phyloP scores from a whole-genome alignment of 2,329 filamentous ascomycete species.

The Phyllachora maydis region DNA sequence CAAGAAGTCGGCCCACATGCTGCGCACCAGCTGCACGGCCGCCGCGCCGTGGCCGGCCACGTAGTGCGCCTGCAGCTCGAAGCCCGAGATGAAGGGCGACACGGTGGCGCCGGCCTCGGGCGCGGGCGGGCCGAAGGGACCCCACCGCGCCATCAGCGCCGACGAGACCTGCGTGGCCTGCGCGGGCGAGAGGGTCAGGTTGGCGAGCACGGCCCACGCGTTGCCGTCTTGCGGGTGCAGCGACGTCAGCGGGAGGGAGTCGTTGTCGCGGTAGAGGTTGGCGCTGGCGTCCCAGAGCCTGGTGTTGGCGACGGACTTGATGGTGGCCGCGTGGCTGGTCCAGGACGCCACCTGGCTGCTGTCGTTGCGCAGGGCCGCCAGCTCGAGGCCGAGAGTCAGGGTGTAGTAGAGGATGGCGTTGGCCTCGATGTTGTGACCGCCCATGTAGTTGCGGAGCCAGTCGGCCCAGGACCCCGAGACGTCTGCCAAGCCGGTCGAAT shows the following conservation, averaged over 20 bases:
- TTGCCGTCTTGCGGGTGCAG: conserved; percentile 25
- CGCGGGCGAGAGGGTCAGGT: conserved; percentile 1
- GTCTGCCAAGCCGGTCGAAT: neutral
- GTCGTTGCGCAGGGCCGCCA: conserved; percentile 14
- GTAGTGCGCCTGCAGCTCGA: conserved; percentile 22
- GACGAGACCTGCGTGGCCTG: conserved; percentile 9
- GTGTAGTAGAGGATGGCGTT: conserved; percentile 26
- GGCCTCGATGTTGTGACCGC: conserved; percentile 16
- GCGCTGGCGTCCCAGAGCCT: conserved; percentile 21
- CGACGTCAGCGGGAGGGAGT: conserved; percentile 13
- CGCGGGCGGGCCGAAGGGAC: conserved; percentile 20
- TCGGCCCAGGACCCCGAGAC: neutral
- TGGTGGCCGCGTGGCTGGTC: conserved; percentile 7
- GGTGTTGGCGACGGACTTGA: conserved; percentile 19
- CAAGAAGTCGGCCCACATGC: conserved; percentile 31
- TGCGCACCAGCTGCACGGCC: conserved; percentile 19
- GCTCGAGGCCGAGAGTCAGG: conserved; percentile 19
- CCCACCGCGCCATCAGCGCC: conserved; percentile 14
- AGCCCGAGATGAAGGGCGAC: conserved; percentile 23
- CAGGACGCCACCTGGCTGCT: conserved; percentile 9
- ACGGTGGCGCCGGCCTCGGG: conserved; percentile 22
- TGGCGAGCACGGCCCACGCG: conserved; percentile 7
- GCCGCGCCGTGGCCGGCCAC: conserved; percentile 15
- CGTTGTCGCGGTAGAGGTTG: conserved; percentile 27
- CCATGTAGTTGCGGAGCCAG: neutral